Conservation (phyloP, 1,139 yeast genomes). For the Debaryomycetaceae sp. region DNA sequence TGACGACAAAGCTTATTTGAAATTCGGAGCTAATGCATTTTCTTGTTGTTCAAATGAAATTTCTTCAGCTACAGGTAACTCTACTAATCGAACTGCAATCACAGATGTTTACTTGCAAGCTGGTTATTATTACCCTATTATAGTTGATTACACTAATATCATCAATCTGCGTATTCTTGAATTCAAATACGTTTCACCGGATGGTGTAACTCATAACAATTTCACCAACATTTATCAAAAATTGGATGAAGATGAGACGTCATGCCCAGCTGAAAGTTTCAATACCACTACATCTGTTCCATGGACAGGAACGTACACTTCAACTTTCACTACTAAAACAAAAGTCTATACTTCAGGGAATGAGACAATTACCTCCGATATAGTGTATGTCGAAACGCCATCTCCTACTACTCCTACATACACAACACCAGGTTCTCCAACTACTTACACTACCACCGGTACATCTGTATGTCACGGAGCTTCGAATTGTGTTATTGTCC, state of each 20-base stretch:
- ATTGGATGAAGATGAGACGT: neutral
- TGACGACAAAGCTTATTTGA: neutral
- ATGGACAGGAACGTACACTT: neutral
- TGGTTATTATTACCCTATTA: neutral
- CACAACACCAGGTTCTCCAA: no score
- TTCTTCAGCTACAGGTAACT: neutral
- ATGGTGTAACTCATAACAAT: neutral
- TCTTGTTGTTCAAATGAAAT: neutral
- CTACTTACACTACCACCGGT: no score
- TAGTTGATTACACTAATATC: neutral
- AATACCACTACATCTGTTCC: neutral
- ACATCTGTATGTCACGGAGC: no score
- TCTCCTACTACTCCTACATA: no score
- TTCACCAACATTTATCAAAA: no score
- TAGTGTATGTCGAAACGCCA: no score
- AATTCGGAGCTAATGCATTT: neutral
- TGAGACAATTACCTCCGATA: conserved; percentile 1
- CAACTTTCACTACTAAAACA: neutral
- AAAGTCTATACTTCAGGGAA: conserved; percentile 6
- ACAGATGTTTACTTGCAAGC: neutral
- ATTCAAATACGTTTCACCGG: neutral
- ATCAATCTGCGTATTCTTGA: neutral
- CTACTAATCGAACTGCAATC: neutral
- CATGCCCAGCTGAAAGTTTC: neutral
- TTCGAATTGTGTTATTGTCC: no score